Base-by-base conservation (phyloP, 2,329 filamentous ascomycete species). In the Fragosphaeria purpurea region DNA sequence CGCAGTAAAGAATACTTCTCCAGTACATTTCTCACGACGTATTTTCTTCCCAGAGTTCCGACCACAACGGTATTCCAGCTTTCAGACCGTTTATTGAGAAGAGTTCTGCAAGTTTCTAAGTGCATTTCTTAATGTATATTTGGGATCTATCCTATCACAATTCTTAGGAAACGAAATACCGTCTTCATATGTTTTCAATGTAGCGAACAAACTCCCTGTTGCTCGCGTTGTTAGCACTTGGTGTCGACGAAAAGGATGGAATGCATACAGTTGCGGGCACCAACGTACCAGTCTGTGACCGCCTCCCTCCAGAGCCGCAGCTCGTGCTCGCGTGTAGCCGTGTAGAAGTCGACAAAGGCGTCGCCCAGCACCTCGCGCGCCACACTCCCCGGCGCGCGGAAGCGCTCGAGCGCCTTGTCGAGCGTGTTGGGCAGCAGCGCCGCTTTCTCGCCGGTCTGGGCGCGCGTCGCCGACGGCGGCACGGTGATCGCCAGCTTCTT, bases 321-420 rank as follows among this genome's bases (percentile, higher is more conserved):
- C 68, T 98, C 91, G 67, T 98, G 90, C 66, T 94, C 85, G 57
- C 91, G 79, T 13, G 91, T 95, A 11, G 90, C 91, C 7, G 83
- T 88, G 70, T 84, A 97, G 66, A 96, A 91, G 10, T 96, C 89
- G 3, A 97, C 91, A 68, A 98, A 97, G 9, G 85, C 86, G 65
- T 96, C 86, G 0, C 91, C 91, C 67, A 98, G 88, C 0, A 95
- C 85, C 63, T 96, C 86, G 51, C 91, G 76, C 13, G 91, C 91
- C 12, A 96, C 75, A 64, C 91, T 96, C 2, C 79, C 87, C 59
- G 82, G 78, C 39, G 79, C 72, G 71, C 78, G 84, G 62, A 97
- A 95, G 47, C 78, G 76, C 43, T 79, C 79, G 1, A 85, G 91
- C 2, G 90, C 91, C 61, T 96, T 89, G 61, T 85, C 85, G 51